A percentile compares a stretch with the other conserved stretches of the same genome.
Evolutionary conservation across 2,329 filamentous ascomycete species (phyloP).

Genomic region (Aureobasidium subglaciale): DNA sequence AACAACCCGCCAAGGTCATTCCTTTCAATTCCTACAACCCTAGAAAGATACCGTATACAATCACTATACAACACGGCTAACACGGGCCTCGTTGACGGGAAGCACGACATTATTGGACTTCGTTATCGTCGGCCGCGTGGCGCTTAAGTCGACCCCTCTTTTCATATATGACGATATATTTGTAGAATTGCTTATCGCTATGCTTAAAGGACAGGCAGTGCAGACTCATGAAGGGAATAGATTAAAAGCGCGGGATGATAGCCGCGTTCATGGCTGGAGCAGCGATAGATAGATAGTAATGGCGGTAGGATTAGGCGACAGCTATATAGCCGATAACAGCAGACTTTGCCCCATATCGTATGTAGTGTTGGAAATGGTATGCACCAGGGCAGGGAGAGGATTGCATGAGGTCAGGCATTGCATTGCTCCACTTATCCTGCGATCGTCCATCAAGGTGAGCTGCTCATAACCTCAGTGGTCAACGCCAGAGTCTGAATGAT

Average conservation of each 20-base stretch:
- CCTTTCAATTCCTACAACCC: background rate
- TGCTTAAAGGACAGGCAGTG: background rate
- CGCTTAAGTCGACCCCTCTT: slow-evolving; percentile 6
- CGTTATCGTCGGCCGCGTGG: slow-evolving; percentile 11
- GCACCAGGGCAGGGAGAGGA: background rate
- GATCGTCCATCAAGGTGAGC: slow-evolving; percentile 12
- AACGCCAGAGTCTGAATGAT: background rate
- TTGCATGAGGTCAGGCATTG: background rate
- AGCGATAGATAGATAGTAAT: background rate
- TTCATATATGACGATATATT: background rate
- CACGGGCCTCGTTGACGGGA: slow-evolving; percentile 5
- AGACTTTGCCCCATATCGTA: background rate
- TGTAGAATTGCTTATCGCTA: slow-evolving; percentile 1
- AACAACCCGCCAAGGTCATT: background rate
- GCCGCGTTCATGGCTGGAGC: background rate
- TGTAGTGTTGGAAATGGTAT: background rate
- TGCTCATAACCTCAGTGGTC: background rate
- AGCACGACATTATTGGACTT: slow-evolving; percentile 10
- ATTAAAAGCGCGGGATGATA: slow-evolving; percentile 12
- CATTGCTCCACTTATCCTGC: background rate
- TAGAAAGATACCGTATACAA: slow-evolving; percentile 10
- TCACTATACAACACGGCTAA: slow-evolving; percentile 7
- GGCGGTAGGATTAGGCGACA: background rate
- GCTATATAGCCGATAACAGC: background rate
- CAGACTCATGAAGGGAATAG: background rate